These are phyloP conservation scores for Micromonas pusilla DNA, from an alignment of 139 green algal species.

Conservation along the genomic window DNA sequence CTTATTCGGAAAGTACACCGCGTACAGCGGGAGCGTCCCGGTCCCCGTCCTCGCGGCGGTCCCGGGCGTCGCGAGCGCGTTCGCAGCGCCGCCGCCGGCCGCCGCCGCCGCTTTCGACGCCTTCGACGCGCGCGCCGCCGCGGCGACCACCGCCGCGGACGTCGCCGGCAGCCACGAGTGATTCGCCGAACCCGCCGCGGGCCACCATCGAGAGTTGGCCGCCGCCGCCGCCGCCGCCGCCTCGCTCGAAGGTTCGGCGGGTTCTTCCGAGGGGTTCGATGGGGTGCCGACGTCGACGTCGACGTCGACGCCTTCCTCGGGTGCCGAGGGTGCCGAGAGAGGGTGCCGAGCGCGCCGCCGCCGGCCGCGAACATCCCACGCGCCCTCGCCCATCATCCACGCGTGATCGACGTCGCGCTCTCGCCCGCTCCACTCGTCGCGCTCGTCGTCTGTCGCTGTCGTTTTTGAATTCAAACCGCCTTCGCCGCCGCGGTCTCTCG, in stretches of 20 bases:
- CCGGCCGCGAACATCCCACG: background rate
- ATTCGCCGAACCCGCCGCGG: no score
- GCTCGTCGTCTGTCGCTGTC: background rate
- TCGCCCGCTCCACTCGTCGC: background rate
- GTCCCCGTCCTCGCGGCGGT: background rate
- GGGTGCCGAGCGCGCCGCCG: background rate
- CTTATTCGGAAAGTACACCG: slow-evolving; percentile 18
- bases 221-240: background rate
- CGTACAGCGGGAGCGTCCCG: background rate
- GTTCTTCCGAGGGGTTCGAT: no score
- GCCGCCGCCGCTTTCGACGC: no score
- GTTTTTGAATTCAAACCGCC: background rate
- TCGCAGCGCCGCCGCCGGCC: no score
- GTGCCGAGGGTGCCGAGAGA: no score
- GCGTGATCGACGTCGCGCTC: background rate
- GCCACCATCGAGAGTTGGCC: no score
- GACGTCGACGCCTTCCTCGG: background rate
- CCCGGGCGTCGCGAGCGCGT: no score
- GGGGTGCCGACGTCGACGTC: no score
- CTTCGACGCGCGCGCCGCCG: no score
- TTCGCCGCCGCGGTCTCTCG: no score
- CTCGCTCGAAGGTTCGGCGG: background rate
- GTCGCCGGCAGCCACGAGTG: no score
- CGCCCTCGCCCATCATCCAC: background rate
- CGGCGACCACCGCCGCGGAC: no score